Evolutionary conservation across 352 stramenopile species (phyloP).

Genomic region (Phytophthora tubulina): DNA sequence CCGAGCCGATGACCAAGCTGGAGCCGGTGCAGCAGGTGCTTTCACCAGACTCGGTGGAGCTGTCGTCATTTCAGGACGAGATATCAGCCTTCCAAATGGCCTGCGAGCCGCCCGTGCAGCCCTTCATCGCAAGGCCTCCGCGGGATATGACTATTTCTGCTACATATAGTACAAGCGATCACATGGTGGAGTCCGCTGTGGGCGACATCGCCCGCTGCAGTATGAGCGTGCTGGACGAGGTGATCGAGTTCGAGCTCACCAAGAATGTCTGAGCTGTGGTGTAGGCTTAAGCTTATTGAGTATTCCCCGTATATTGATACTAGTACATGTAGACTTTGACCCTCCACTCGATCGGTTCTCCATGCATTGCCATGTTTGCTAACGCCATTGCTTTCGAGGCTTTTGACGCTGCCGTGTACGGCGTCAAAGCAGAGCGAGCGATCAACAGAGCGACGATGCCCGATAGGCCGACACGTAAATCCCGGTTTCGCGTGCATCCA

Average conservation of each 20-base stretch:
- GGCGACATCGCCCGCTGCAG: conserved; percentile 44
- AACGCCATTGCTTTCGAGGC: not conserved
- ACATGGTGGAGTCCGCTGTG: conserved; percentile 25
- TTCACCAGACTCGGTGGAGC: conserved; percentile 38
- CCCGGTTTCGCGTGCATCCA: conserved; percentile 19
- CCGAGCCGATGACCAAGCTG: conserved; percentile 25
- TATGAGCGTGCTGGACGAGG: conserved; percentile 54
- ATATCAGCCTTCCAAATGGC: conserved; percentile 34
- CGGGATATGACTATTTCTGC: conserved; percentile 8
- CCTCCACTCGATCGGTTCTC: not conserved
- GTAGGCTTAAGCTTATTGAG: conserved; percentile 20
- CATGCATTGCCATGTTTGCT: conserved; percentile 9
- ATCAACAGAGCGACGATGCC: not conserved
- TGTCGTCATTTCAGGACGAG: conserved; percentile 42
- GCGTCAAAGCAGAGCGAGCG: not conserved
- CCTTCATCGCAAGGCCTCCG: conserved; percentile 11
- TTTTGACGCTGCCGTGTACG: not conserved
- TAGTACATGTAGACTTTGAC: conserved; percentile 43
- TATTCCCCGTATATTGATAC: conserved; percentile 43
- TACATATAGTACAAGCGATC: not conserved
- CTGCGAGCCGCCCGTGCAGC: conserved; percentile 19
- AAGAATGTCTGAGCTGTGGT: conserved; percentile 40
- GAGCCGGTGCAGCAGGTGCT: conserved; percentile 31
- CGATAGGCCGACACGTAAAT: conserved; percentile 32
- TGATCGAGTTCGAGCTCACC: conserved; percentile 56